These are phyloP conservation scores for Trametes hirsuta DNA, from an alignment of 1,284 basidiomycete species.

Conservation along the genomic window DNA sequence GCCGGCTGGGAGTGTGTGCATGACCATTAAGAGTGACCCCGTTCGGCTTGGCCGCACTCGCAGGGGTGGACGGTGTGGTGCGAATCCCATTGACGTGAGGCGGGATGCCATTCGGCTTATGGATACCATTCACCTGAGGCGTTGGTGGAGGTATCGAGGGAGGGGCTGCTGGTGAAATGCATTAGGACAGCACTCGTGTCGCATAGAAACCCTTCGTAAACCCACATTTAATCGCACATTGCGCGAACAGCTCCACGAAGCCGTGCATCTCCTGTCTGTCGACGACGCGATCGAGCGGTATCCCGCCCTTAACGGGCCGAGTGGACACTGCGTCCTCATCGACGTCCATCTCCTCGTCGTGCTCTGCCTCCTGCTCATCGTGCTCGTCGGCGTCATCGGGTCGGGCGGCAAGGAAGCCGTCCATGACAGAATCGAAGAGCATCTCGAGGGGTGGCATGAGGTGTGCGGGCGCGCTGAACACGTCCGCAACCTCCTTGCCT, in stretches of 20 bases:
- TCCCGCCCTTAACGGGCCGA: conserved; percentile 28
- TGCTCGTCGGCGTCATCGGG: conserved; percentile 29
- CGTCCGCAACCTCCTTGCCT: conserved; percentile 44
- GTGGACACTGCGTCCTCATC: conserved; percentile 40
- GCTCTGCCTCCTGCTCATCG: conserved; percentile 28
- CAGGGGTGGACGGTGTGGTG: conserved; percentile 19
- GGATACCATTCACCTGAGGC: conserved; percentile 26
- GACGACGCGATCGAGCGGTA: conserved; percentile 41
- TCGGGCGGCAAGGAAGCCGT: conserved; percentile 57
- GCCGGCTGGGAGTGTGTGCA: conserved; percentile 20
- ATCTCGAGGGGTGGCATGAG: conserved; percentile 78
- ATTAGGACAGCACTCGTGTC: not conserved
- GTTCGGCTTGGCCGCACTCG: conserved; percentile 25
- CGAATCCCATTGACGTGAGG: conserved; percentile 26
- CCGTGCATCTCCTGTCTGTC: conserved; percentile 49
- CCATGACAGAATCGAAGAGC: conserved; percentile 77
- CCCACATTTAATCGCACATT: conserved; percentile 49
- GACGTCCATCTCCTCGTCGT: conserved; percentile 51
- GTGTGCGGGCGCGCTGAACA: conserved; percentile 80
- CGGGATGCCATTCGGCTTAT: conserved; percentile 28
- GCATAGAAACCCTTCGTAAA: conserved; percentile 8
- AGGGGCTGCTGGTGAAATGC: conserved; percentile 14
- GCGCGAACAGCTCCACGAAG: conserved; percentile 54
- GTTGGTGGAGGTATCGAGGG: conserved; percentile 7
- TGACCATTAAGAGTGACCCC: conserved; percentile 21